phyloP scores from a whole-genome alignment of 2,329 filamentous ascomycete genomes.

The Truncatella angustata region DNA sequence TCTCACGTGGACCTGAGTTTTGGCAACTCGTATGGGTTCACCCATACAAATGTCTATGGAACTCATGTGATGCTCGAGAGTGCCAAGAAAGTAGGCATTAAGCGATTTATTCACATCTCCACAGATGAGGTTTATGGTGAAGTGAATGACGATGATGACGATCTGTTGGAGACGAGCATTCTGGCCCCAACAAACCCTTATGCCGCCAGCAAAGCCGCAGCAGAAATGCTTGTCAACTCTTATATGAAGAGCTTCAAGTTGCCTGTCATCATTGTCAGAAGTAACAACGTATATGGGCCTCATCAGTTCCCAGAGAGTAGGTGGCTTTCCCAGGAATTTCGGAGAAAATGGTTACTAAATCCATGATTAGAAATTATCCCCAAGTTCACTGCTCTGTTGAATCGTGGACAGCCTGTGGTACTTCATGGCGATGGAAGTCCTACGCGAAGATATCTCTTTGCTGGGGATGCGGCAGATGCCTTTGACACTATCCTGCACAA shows the following conservation, averaged over 20 bases:
- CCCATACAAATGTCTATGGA: conserved; percentile 77
- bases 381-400: conserved; percentile 73
- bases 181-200: conserved; percentile 81
- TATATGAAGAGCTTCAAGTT: conserved; percentile 82
- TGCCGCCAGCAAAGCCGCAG: conserved; percentile 76
- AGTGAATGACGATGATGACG: conserved; percentile 68
- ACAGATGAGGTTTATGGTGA: conserved; percentile 87
- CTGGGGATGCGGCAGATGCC: conserved; percentile 75
- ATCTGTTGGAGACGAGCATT: conserved; percentile 70
- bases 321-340: conserved; percentile 25
- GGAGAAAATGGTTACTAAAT: conserved; percentile 10
- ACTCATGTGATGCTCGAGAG: conserved; percentile 82
- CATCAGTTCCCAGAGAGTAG: conserved; percentile 82
- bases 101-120: conserved; percentile 76
- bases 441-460: conserved; percentile 74
- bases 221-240: conserved; percentile 84
- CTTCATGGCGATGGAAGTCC: conserved; percentile 76
- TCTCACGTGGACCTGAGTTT: conserved; percentile 83
- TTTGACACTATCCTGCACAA: conserved; percentile 83
- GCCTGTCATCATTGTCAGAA: conserved; percentile 74
- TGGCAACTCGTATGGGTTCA: conserved; percentile 79
- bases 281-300: conserved; percentile 84
- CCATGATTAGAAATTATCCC: conserved; percentile 72
- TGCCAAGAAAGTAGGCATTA: conserved; percentile 68
- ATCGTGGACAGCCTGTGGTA: conserved; percentile 63